A percentile compares a stretch with the other conserved stretches of the same genome.
Conservation (phyloP, 495 filamentous ascomycete species). For the Neurospora terricola region DNA sequence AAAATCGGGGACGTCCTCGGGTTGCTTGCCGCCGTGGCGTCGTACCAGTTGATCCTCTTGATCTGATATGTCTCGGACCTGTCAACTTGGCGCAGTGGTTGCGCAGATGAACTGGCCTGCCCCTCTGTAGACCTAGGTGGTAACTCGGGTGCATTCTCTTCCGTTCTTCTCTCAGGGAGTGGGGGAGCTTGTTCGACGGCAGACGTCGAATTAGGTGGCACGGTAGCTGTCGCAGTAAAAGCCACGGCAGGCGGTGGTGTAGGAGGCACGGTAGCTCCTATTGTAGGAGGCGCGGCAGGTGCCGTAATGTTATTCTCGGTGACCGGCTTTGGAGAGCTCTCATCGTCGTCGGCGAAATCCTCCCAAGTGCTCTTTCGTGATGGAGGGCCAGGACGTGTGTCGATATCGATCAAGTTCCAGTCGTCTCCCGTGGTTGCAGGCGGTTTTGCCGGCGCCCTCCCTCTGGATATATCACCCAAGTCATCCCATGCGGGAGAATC, state of each 20-base stretch:
- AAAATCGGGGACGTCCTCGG: slow-evolving; percentile 60
- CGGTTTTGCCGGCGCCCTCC: slow-evolving; percentile 18
- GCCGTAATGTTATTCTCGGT: not conserved
- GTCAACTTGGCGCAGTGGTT: slow-evolving; percentile 26
- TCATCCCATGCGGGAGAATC: slow-evolving; percentile 38
- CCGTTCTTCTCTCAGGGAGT: slow-evolving; percentile 2
- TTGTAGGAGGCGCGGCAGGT: not conserved
- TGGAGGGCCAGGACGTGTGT: slow-evolving; percentile 21
- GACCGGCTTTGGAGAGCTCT: slow-evolving; percentile 11
- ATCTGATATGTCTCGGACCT: slow-evolving; percentile 39
- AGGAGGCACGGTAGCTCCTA: not conserved
- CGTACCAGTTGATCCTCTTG: slow-evolving; percentile 38
- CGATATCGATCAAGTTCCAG: slow-evolving; percentile 41
- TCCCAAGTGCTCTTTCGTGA: slow-evolving; percentile 31
- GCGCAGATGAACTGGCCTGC: slow-evolving; percentile 13
- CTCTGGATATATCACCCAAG: slow-evolving; percentile 21
- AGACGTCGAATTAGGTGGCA: not conserved
- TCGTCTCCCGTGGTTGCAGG: slow-evolving; percentile 25
- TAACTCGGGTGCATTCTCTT: slow-evolving; percentile 22
- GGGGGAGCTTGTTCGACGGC: not conserved
- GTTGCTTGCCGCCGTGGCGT: slow-evolving; percentile 27
- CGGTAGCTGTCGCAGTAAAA: not conserved
- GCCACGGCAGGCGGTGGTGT: not conserved
- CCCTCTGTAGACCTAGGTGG: slow-evolving; percentile 28
- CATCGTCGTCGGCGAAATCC: slow-evolving; percentile 23